Evolutionary conservation across 164 flowering plant genomes (phyloP).

Genomic region (grape (Vitis vinifera)): DNA sequence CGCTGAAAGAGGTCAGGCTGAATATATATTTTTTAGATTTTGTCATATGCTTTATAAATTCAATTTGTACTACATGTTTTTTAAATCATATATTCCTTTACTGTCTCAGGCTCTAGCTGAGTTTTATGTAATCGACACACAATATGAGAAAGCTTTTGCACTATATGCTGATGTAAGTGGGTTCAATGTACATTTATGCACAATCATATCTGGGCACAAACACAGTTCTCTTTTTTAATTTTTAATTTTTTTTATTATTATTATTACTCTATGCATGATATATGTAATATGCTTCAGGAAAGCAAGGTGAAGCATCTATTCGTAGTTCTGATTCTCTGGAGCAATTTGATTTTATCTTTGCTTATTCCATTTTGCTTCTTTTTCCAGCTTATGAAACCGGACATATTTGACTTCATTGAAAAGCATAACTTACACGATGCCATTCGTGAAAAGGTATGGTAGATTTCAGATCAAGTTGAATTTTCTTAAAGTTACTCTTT

Average conservation of each 20-base stretch:
- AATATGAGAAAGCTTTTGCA: slow-evolving; percentile 81
- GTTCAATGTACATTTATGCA: background rate
- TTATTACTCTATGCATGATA: background rate
- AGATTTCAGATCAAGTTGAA: background rate
- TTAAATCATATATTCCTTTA: slow-evolving; percentile 2
- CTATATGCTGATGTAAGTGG: slow-evolving; percentile 95
- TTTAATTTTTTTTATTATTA: no score
- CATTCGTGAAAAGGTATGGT: slow-evolving; percentile 82
- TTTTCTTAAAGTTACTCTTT: no score
- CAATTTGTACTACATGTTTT: background rate
- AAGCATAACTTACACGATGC: slow-evolving; percentile 81
- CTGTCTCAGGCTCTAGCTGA: slow-evolving; percentile 85
- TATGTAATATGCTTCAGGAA: background rate
- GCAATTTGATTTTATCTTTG: slow-evolving; percentile 8
- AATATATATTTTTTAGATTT: background rate
- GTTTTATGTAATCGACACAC: slow-evolving; percentile 81
- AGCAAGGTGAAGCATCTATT: background rate
- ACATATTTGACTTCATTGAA: slow-evolving; percentile 82
- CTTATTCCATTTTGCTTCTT: slow-evolving; percentile 2
- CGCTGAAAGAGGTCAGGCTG: slow-evolving; percentile 76
- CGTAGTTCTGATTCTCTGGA: background rate
- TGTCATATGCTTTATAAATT: background rate
- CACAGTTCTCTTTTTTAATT: no score
- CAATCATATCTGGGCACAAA: background rate
- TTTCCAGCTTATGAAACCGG: slow-evolving; percentile 89